Percentiles rank a stretch among this genome's conserved stretches.
phyloP scores from a whole-genome alignment of 2,329 filamentous ascomycete species.

The Penicillium sp. region DNA sequence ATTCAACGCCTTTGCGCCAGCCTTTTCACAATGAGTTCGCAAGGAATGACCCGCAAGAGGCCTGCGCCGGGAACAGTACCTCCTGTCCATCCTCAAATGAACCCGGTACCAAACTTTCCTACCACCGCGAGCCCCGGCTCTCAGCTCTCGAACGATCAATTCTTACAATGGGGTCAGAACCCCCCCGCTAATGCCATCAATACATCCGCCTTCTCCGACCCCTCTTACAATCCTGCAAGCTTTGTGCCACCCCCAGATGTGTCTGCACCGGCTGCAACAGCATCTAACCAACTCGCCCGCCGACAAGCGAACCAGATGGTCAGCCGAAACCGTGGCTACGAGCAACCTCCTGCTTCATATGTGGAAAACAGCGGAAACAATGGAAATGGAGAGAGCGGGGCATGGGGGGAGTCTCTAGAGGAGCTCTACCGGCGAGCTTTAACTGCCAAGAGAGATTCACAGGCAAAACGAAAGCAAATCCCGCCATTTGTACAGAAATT shows the following conservation, averaged over 20 bases:
- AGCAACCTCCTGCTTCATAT: conserved; percentile 32
- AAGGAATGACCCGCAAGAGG: conserved; percentile 62
- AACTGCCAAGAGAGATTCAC: conserved; percentile 80
- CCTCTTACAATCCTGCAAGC: conserved; percentile 36
- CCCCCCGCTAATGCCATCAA: conserved; percentile 32
- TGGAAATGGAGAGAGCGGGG: conserved; percentile 36
- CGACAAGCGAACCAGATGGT: conserved; percentile 34
- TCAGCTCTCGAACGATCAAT: conserved; percentile 52
- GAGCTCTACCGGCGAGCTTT: conserved; percentile 75
- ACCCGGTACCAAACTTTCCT: conserved; percentile 50
- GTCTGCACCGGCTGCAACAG: conserved; percentile 46
- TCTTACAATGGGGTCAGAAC: conserved; percentile 55
- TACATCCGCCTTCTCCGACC: conserved; percentile 37
- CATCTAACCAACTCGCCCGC: conserved; percentile 44
- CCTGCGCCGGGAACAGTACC: conserved; percentile 70
- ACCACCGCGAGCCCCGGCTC: conserved; percentile 39
- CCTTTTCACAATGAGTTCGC: conserved; percentile 37
- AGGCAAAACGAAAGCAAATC: conserved; percentile 89
- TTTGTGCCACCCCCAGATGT: conserved; percentile 49
- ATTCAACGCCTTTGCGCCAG: conserved; percentile 2
- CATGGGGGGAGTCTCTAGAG: conserved; percentile 65
- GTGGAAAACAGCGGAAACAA: conserved; percentile 26
- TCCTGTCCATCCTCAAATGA: conserved; percentile 55
- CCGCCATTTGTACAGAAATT: conserved; percentile 97
- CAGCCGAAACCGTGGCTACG: conserved; percentile 39